Base-by-base conservation (phyloP, 257 asterid genomes). In the Dorcoceras hygrometricum region DNA sequence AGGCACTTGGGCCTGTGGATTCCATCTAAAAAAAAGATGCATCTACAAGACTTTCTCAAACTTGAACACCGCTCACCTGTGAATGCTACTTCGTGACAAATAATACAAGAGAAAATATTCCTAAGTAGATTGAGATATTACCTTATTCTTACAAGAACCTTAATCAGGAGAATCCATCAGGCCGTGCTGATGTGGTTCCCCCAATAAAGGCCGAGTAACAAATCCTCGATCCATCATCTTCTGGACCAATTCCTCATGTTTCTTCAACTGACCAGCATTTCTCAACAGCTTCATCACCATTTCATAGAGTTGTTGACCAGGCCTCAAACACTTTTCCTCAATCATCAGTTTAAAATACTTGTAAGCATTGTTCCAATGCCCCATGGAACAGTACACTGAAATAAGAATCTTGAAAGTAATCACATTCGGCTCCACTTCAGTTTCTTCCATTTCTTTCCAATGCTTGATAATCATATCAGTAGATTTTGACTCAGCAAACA, bases 321-420 rank as follows among this genome's bases (percentile, higher is more conserved):
- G 97, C 65, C 63, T 87, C 75, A 90, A 69, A 71, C 88, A 76
- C 76, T 84, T 89, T 8, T 87, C 94, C 84, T 88, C 97, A 0
- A 90, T 76, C 97, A 90, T 93, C 84, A 90, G 94, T 56, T 73
- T 82, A 1, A 90, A 82, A 68, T 71, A 88, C 69, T 75, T 85
- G 74, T 87, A 88, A 0, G 95, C 96, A 28, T 87, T 82, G 72
- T 90, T 90, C 97, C 96, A 93, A 54, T 90, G 99, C 62, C 99
- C 96, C 92, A 90, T 88, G 26, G 76, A 70, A 59, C 90, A 88
- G 67, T 81, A 90, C 88, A 90, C 76, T 2, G 87, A 74, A 20
- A 93, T 90, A 65, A 93, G 63, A 68, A 82, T 81, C 82, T 74
- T 82, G 81, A 73, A 93, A 28, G 89, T 88, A 48, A 86, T 86